Percentiles rank a stretch among this genome's conserved stretches.
Conservation (phyloP, 1,139 yeast genomes). For the Trichomonascaceae sp. region DNA sequence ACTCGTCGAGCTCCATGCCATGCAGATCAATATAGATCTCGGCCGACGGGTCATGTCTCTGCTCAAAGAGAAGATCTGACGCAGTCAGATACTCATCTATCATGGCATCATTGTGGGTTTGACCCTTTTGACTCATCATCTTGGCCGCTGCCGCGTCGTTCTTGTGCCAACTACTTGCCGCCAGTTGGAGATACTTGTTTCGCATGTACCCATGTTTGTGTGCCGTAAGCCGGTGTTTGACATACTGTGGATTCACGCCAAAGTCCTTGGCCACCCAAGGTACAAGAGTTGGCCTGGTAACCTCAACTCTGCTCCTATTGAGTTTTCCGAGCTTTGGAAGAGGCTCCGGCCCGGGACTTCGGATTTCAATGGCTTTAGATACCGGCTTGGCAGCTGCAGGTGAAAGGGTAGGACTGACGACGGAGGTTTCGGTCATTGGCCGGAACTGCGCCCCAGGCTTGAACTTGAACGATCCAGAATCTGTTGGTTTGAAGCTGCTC, state of each 20-base stretch:
- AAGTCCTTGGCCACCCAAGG: constrained; percentile 26
- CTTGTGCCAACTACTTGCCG: constrained; percentile 26
- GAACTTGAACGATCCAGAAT: constrained; percentile 1
- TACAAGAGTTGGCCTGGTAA: constrained; percentile 18
- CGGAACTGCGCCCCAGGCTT: constrained; percentile 3
- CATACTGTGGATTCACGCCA: constrained; percentile 15
- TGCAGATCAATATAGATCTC: constrained; percentile 29
- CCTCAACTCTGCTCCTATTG: constrained; percentile 13
- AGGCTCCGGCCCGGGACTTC: background rate
- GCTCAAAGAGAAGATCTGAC: constrained; percentile 16
- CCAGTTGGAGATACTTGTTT: constrained; percentile 26
- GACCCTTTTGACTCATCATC: constrained; percentile 26
- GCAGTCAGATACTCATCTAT: constrained; percentile 15
- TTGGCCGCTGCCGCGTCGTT: constrained; percentile 29
- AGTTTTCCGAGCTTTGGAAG: constrained; percentile 3
- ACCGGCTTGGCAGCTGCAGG: background rate
- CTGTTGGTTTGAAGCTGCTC: too few relatives aligned
- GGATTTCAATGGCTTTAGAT: constrained; percentile 1
- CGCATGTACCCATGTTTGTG: constrained; percentile 21
- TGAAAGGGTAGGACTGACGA: too few relatives aligned
- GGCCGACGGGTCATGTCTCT: constrained; percentile 11
- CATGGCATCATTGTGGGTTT: constrained; percentile 19
- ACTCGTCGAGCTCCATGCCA: constrained; percentile 27
- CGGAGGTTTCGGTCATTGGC: background rate
- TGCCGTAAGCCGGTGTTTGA: constrained; percentile 17